Evolutionary conservation across 371 early-diverging fungal species (phyloP).

Genomic region (Syncephalis fuscata): DNA sequence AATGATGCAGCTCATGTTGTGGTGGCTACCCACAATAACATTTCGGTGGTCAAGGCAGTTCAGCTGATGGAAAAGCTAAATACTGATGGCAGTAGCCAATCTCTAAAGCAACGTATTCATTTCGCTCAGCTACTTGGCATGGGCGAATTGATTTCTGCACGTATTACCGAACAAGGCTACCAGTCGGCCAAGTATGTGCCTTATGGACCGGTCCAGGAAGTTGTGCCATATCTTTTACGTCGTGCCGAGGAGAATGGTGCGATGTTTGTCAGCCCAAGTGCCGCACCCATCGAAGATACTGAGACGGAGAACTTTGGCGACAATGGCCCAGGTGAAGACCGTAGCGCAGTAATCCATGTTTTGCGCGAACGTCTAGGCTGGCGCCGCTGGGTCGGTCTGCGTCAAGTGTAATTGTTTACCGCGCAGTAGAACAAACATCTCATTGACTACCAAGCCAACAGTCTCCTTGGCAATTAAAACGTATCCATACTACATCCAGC

Average conservation of each 20-base stretch:
- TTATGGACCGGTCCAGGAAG: slow-evolving; percentile 78
- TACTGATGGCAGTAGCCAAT: slow-evolving; percentile 19
- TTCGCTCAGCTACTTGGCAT: slow-evolving; percentile 90
- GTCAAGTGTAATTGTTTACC: too few relatives aligned
- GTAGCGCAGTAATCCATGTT: too few relatives aligned
- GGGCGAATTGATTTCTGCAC: slow-evolving; percentile 65
- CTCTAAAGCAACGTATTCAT: slow-evolving; percentile 17
- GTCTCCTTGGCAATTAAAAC: too few relatives aligned
- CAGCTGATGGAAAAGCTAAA: slow-evolving; percentile 41
- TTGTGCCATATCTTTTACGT: slow-evolving; percentile 85
- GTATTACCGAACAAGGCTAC: slow-evolving; percentile 59
- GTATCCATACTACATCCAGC: too few relatives aligned
- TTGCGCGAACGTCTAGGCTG: too few relatives aligned
- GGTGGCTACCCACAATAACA: slow-evolving; percentile 86
- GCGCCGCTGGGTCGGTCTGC: too few relatives aligned
- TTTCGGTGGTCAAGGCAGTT: slow-evolving; percentile 49
- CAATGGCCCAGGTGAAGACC: too few relatives aligned
- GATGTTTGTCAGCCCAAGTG: slow-evolving; percentile 13
- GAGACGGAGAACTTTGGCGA: too few relatives aligned
- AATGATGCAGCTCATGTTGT: slow-evolving; percentile 48
- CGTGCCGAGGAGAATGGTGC: slow-evolving; percentile 92
- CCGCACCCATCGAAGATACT: too few relatives aligned
- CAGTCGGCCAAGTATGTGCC: slow-evolving; percentile 84
- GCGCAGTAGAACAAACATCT: too few relatives aligned
- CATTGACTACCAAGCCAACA: too few relatives aligned